Conservation (phyloP, 805 yeast genomes). For the Metschnikowia borealis region DNA sequence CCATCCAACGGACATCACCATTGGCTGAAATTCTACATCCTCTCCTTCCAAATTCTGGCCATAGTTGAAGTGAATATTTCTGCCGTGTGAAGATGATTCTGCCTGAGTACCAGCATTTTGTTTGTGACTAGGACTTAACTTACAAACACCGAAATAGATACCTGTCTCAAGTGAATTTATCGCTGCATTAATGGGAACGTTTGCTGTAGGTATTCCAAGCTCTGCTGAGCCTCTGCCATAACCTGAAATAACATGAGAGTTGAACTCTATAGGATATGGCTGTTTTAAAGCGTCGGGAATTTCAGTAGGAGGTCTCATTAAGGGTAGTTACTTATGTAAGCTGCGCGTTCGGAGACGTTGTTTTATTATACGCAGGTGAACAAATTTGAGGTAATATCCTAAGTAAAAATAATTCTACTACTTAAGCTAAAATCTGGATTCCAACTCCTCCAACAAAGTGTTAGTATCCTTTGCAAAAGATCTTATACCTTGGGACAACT, state of each 20-base stretch:
- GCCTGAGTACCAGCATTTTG: constrained; percentile 6
- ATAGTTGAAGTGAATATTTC: constrained; percentile 47
- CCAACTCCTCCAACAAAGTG: constrained; percentile 67
- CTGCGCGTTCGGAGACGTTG: background rate
- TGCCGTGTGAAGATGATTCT: constrained; percentile 19
- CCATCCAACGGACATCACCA: constrained; percentile 96
- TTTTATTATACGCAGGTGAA: background rate
- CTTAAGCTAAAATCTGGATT: constrained; percentile 44
- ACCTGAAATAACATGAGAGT: constrained; percentile 63
- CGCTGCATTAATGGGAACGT: constrained; percentile 58
- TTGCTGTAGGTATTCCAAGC: constrained; percentile 94
- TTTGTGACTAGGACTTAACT: constrained; percentile 18
- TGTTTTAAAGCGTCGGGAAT: constrained; percentile 40
- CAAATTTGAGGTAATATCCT: background rate
- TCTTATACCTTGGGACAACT: constrained; percentile 97
- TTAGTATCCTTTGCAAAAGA: constrained; percentile 90
- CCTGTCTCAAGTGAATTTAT: constrained; percentile 58
- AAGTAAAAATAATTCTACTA: background rate
- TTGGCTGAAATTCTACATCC: constrained; percentile 56
- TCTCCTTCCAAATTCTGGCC: constrained; percentile 50
- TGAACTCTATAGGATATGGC: constrained; percentile 47
- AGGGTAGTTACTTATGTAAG: background rate
- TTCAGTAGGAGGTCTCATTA: constrained; percentile 44
- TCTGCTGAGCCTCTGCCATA: constrained; percentile 95
- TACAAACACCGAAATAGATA: constrained; percentile 83